Evolutionary conservation across 2,329 filamentous ascomycete species (phyloP).

Genomic region (Nemania diffusa): DNA sequence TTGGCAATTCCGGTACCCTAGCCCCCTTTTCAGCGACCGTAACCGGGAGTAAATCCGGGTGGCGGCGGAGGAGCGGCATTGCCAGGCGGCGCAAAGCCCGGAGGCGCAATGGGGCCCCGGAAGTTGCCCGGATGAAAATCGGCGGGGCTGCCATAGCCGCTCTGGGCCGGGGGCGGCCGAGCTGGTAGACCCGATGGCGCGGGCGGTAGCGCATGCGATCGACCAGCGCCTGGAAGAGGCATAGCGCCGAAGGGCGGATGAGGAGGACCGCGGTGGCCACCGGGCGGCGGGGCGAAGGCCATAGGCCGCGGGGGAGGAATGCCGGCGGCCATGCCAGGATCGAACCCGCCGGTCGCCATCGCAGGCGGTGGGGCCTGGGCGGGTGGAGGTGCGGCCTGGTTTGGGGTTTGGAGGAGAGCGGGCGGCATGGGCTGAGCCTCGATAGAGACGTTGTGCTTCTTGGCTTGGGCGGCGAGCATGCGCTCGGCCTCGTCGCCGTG

Average conservation of each 20-base stretch:
- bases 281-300: conserved; percentile 47
- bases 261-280: conserved; percentile 47
- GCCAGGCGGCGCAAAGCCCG: conserved; percentile 57
- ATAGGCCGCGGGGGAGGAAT: conserved; percentile 54
- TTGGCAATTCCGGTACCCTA: neutral
- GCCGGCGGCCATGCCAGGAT: conserved; percentile 42
- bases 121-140: conserved; percentile 60
- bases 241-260: conserved; percentile 51
- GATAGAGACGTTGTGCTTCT: conserved; percentile 91
- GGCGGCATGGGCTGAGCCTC: conserved; percentile 80
- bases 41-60: conserved; percentile 47
- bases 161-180: conserved; percentile 75
- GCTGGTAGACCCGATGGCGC: conserved; percentile 70
- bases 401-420: conserved; percentile 68
- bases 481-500: conserved; percentile 95
- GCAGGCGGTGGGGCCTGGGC: conserved; percentile 39
- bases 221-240: conserved; percentile 45
- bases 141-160: conserved; percentile 73
- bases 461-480: conserved; percentile 89
- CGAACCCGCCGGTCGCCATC: conserved; percentile 45
- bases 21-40: conserved; percentile 39
- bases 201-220: conserved; percentile 55
- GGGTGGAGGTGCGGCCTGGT: conserved; percentile 42
- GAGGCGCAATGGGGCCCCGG: conserved; percentile 56
- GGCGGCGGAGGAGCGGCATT: conserved; percentile 43